Evolutionary conservation across 179 eudicot species (phyloP).

Genomic region (Spinacia oleracea): DNA sequence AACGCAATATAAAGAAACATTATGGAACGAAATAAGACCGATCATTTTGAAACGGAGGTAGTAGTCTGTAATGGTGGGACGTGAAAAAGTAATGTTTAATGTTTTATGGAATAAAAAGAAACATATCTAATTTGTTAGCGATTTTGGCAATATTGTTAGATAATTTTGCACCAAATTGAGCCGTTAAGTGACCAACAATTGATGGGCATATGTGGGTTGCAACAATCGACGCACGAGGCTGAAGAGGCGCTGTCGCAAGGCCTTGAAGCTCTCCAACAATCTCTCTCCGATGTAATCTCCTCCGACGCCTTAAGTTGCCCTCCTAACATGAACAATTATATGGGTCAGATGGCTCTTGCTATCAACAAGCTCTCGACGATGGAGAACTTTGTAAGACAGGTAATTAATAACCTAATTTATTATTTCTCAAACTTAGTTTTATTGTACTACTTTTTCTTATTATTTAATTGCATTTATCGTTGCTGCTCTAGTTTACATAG

Average conservation of each 20-base stretch:
- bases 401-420: constrained; percentile 28
- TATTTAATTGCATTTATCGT: neutral
- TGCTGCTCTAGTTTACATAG: neutral
- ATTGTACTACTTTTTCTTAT: neutral
- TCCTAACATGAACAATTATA: constrained; percentile 75
- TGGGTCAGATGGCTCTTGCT: constrained; percentile 93
- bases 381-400: constrained; percentile 94
- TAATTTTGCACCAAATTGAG: constrained; percentile 75
- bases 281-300: constrained; percentile 68
- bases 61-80: no score
- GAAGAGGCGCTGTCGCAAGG: constrained; percentile 89
- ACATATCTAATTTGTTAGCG: neutral
- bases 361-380: constrained; percentile 85
- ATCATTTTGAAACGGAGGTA: no score
- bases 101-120: no score
- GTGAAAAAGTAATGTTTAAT: no score
- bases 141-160: constrained; percentile 32
- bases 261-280: constrained; percentile 69
- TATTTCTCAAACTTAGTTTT: neutral
- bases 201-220: constrained; percentile 68
- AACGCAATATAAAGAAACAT: no score
- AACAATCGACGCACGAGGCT: constrained; percentile 82
- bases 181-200: constrained; percentile 85
- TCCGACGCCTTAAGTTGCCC: constrained; percentile 68
- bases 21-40: no score